A percentile compares a stretch with the other conserved stretches of the same genome.
Conservation (phyloP, 2,329 filamentous ascomycete genomes). For the Proliferodiscus dingleyae region DNA sequence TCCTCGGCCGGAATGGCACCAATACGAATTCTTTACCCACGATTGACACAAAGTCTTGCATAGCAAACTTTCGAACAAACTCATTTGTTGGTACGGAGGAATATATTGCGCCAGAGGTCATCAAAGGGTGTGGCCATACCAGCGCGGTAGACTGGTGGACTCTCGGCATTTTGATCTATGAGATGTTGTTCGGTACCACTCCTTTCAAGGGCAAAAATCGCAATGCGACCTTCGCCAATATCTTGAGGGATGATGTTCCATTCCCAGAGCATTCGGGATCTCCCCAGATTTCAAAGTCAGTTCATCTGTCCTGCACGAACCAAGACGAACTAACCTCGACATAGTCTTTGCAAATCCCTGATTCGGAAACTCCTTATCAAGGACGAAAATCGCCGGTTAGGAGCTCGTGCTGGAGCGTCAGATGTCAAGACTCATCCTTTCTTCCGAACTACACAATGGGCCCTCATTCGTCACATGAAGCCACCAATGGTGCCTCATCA, state of each 20-base stretch:
- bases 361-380: constrained; percentile 97
- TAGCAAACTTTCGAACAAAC: constrained; percentile 96
- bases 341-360: constrained; percentile 88
- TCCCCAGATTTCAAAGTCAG: constrained; percentile 89
- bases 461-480: constrained; percentile 94
- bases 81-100: constrained; percentile 98
- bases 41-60: constrained; percentile 98
- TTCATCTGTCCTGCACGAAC: constrained; percentile 17
- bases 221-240: constrained; percentile 97
- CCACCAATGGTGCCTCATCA: constrained; percentile 93
- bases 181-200: constrained; percentile 98
- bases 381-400: constrained; percentile 88
- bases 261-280: constrained; percentile 85
- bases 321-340: constrained; percentile 30
- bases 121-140: constrained; percentile 96
- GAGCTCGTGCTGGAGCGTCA: constrained; percentile 89
- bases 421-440: constrained; percentile 96
- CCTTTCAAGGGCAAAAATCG: constrained; percentile 99
- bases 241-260: constrained; percentile 88
- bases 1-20: constrained; percentile 76
- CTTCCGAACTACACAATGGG: constrained; percentile 95
- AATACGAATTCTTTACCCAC: constrained; percentile 83
- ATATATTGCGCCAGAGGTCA: constrained; percentile 97
- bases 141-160: constrained; percentile 99
- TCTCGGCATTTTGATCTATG: constrained; percentile 91